Conservation (phyloP, 2,329 filamentous ascomycete species). For the Diplodia mutila region DNA sequence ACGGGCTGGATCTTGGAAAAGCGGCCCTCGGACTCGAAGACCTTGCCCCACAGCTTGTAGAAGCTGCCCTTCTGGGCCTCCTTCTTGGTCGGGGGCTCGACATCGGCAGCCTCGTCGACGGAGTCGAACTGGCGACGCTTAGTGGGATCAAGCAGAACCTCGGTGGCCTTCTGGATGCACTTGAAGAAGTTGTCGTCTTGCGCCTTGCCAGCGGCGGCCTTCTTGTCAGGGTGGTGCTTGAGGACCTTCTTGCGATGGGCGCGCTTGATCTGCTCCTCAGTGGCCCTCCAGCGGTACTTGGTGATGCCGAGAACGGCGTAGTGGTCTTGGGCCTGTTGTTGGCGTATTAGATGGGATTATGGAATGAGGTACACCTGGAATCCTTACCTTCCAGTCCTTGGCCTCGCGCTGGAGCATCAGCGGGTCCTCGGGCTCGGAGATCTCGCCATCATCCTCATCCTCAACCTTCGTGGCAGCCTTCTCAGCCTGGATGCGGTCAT, state of each 20-base stretch:
- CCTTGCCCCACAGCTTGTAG: constrained; percentile 90
- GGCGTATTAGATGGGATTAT: neutral
- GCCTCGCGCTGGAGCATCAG: constrained; percentile 90
- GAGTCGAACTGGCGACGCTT: constrained; percentile 96
- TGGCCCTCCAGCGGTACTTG: constrained; percentile 90
- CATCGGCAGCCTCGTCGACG: constrained; percentile 90
- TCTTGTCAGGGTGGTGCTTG: constrained; percentile 98
- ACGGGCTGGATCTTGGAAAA: constrained; percentile 93
- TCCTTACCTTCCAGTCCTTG: constrained; percentile 96
- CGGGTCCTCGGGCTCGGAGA: constrained; percentile 91
- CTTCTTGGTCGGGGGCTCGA: constrained; percentile 92
- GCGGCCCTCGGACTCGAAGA: constrained; percentile 89
- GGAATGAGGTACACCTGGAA: neutral
- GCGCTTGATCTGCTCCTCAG: constrained; percentile 97
- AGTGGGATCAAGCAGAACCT: constrained; percentile 87
- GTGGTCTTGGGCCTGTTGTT: constrained; percentile 81
- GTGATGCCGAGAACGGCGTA: constrained; percentile 93
- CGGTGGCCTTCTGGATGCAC: constrained; percentile 98
- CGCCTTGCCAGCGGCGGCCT: constrained; percentile 81
- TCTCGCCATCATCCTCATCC: constrained; percentile 84
- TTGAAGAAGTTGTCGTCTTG: constrained; percentile 99
- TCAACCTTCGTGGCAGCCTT: constrained; percentile 95
- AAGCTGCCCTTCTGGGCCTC: constrained; percentile 82
- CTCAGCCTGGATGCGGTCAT: constrained; percentile 95
- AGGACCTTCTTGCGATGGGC: constrained; percentile 99